These are phyloP conservation scores for Phytophthora aleatoria DNA, from an alignment of 352 stramenopile genomes.

Conservation along the genomic window DNA sequence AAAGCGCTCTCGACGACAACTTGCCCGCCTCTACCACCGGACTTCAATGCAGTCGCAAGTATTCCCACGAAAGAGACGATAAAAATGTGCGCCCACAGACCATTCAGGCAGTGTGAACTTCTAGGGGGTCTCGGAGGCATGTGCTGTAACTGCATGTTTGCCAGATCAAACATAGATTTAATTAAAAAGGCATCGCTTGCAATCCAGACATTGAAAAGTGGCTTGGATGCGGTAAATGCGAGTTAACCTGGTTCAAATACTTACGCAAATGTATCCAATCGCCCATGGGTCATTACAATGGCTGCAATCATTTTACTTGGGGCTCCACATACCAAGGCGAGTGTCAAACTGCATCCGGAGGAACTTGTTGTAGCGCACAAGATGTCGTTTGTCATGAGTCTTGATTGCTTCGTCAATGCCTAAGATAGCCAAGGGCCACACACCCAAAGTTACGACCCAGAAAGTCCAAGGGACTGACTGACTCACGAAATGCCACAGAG, in stretches of 20 bases:
- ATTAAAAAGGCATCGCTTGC: slow-evolving; percentile 8
- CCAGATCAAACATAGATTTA: background rate
- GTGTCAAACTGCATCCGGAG: slow-evolving; percentile 90
- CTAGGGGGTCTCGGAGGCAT: background rate
- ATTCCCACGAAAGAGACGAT: slow-evolving; percentile 4
- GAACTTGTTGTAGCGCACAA: slow-evolving; percentile 86
- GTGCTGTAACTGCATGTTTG: background rate
- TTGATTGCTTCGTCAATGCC: slow-evolving; percentile 75
- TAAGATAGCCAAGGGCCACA: slow-evolving; percentile 73
- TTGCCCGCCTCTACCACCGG: too few relatives aligned
- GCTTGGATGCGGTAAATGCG: background rate
- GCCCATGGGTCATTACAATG: background rate
- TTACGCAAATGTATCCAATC: background rate
- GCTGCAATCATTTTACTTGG: slow-evolving; percentile 53
- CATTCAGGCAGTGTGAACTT: background rate
- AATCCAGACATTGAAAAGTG: slow-evolving; percentile 1
- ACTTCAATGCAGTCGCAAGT: background rate
- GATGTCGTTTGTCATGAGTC: slow-evolving; percentile 70
- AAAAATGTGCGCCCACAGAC: slow-evolving; percentile 16
- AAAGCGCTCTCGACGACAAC: too few relatives aligned
- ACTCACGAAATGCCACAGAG: slow-evolving; percentile 53
- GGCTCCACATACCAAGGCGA: slow-evolving; percentile 87
- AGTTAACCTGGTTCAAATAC: background rate
- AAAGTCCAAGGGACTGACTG: slow-evolving; percentile 64
- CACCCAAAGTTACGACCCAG: slow-evolving; percentile 48